A percentile compares a stretch with the other conserved stretches of the same genome.
These are phyloP conservation scores for Coccomyxa sp. DNA, from an alignment of 139 green algal genomes.

Conservation along the genomic window DNA sequence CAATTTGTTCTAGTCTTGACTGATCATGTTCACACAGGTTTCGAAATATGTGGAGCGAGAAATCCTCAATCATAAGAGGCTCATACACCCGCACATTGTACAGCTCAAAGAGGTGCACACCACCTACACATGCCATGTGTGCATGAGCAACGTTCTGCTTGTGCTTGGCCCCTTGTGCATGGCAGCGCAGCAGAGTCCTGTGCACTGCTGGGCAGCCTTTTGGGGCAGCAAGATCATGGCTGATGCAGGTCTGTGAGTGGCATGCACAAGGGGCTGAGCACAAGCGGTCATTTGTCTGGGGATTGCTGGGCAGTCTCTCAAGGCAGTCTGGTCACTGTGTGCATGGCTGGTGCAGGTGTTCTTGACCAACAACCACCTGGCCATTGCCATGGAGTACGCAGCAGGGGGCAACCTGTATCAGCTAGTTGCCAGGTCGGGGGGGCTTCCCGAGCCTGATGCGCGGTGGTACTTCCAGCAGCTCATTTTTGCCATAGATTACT, in stretches of 20 bases:
- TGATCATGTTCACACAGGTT: not conserved
- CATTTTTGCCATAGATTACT: slow-evolving; percentile 43
- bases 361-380: slow-evolving; percentile 40
- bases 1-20: too few relatives aligned
- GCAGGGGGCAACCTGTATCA: slow-evolving; percentile 62
- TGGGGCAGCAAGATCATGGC: too few relatives aligned
- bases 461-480: slow-evolving; percentile 53
- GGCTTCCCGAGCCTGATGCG: not conserved
- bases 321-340: not conserved
- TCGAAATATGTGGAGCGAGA: slow-evolving; percentile 25
- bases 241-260: too few relatives aligned
- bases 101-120: slow-evolving; percentile 37
- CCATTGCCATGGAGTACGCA: slow-evolving; percentile 55
- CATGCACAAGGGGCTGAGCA: too few relatives aligned
- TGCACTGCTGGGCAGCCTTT: too few relatives aligned
- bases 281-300: too few relatives aligned
- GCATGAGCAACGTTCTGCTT: too few relatives aligned
- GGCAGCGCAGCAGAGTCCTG: too few relatives aligned
- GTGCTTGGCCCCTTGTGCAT: not conserved
- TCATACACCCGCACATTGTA: slow-evolving; percentile 60
- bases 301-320: too few relatives aligned
- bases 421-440: slow-evolving; percentile 11
- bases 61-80: slow-evolving; percentile 52
- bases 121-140: not conserved
- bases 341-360: slow-evolving; percentile 26